Base-by-base conservation (phyloP, 495 filamentous ascomycete genomes). In the Aspergillus biplanus region DNA sequence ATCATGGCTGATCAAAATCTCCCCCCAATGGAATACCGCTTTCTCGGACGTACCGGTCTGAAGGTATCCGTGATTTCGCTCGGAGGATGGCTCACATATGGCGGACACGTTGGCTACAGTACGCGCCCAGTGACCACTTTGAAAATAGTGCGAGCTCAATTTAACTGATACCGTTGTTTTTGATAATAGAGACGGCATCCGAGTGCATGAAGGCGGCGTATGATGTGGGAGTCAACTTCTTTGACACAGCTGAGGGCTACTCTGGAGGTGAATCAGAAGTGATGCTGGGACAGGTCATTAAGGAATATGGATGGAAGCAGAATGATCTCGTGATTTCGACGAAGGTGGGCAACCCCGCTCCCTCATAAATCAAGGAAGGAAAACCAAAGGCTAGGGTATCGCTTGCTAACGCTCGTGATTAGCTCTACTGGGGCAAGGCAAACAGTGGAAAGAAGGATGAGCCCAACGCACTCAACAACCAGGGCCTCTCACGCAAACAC, bases 301-400 rank as follows among this genome's bases (percentile, higher is more conserved):
- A 84, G 69, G 75, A 82, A 53, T 77, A 76, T 55, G 76, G 73
- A 15, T 82, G 91, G 91, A 89, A 90, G 65, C 83, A 90, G 39
- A 90, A 89, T 71, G 90, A 94, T 71, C 77, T 93, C 34, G 92
- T 96, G 21, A 87, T 96, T 66, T 90, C 87, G 42, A 93, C 91
- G 15, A 95, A 95, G 21, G 21, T 27, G 21, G 21, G 21, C 21
- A 27, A 27, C 21, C 21, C 21, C 21, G 21, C 21, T 27, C 21
- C 21, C 21, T 27, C 21, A 1, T 2, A 27, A 27, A 27, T 27
- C 21, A 27, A 27, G 21, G 21, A 27, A 27, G 1, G 21, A 27
- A 27, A 2, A 27, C 21, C 21, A 27, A 27, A 27, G 21, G 21
- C 21, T 27, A 2, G 21, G 21, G 2, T 27, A 27, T 27, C 2